Base-by-base conservation (phyloP, 495 filamentous ascomycete genomes). In the Trichoderma asperelloides region DNA sequence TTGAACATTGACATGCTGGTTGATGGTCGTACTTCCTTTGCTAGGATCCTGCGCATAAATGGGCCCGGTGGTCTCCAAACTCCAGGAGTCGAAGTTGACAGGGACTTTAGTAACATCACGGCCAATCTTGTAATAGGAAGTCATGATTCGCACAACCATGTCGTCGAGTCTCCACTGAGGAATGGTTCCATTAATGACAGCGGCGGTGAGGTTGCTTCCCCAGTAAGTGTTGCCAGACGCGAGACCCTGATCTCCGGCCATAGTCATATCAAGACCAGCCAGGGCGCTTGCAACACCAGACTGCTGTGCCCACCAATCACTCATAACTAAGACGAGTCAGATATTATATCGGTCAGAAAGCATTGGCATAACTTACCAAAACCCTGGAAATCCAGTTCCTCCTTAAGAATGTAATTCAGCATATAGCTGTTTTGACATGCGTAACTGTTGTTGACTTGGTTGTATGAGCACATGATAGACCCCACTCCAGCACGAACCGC, bases 81-180 rank as follows among this genome's bases (percentile, higher is more conserved):
- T 92, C 91, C 91, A 97, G 0, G 88, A 89, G 3, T 89, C 93
- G 77, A 96, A 97, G 77, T 94, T 97, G 25, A 91, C 88, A 3
- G 86, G 86, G 33, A 88, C 84, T 60, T 77, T 73, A 64, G 72
- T 72, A 47, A 72, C 74, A 21, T 91, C 78, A 6, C 82, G 82
- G 70, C 93, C 91, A 33, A 95, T 76, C 71, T 93, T 89, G 73
- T 91, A 97, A 86, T 90, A 96, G 0, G 91, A 81, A 0, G 93
- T 92, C 65, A 97, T 91, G 69, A 96, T 88, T 13, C 93, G 85
- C 2, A 90, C 87, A 2, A 86, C 91, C 93, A 97, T 97, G 71
- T 97, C 94, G 73, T 96, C 89, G 21, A 97, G 72, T n/a, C 93
- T 80, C 66, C 88, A 86, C 68, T 91, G 82, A 0, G 93, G 90